Evolutionary conservation across 1,139 yeast species (phyloP).

Genomic region (Spencermartinsiella ligniputridi): DNA sequence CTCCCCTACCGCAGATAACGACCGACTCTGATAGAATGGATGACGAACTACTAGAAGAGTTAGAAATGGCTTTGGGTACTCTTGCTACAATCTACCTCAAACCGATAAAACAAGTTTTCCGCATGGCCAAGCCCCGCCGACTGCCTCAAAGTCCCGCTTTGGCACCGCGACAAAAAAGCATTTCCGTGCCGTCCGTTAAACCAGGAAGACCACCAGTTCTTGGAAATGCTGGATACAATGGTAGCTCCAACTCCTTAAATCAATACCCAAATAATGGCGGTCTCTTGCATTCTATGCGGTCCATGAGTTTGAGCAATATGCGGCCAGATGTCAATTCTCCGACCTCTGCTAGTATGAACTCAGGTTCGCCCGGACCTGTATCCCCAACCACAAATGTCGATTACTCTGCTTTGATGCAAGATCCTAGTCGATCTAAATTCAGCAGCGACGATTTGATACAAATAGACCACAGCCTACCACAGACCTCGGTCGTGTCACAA

Average conservation of each 20-base stretch:
- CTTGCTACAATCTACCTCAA: constrained; percentile 80
- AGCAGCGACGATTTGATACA: constrained; percentile 16
- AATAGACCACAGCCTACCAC: constrained; percentile 13
- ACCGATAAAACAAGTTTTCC: constrained; percentile 75
- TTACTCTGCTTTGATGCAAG: neutral
- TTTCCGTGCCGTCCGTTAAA: constrained; percentile 1
- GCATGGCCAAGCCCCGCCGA: constrained; percentile 53
- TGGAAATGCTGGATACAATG: neutral
- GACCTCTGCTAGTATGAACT: neutral
- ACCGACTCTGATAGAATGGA: constrained; percentile 70
- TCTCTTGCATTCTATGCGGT: neutral
- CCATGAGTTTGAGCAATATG: neutral
- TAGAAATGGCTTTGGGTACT: constrained; percentile 77
- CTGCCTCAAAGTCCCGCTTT: constrained; percentile 65
- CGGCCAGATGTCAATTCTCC: neutral
- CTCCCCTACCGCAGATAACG: constrained; percentile 58
- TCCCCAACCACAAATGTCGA: neutral
- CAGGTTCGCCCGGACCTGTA: neutral
- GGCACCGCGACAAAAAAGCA: constrained; percentile 30
- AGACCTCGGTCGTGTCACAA: constrained; percentile 20
- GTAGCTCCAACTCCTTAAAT: neutral
- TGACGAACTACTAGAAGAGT: constrained; percentile 66
- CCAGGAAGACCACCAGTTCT: neutral
- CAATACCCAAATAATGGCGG: neutral
- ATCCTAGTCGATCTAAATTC: neutral